Conservation (phyloP, 345 rosid genomes). For the Euclidium syriacum region DNA sequence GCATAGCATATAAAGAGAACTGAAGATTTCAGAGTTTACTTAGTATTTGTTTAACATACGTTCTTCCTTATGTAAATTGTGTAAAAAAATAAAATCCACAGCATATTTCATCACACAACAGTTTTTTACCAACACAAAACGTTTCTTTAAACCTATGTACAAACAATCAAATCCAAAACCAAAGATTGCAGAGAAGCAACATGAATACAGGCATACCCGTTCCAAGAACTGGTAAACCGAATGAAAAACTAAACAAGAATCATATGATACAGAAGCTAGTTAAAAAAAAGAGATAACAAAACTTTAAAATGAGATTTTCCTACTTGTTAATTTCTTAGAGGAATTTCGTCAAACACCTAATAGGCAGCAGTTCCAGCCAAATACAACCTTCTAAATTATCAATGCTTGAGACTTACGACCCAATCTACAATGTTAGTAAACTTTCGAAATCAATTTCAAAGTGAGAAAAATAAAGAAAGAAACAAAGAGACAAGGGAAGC, state of each 20-base stretch:
- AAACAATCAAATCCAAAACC: background rate
- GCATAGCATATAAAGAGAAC: background rate
- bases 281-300: background rate
- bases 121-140: background rate
- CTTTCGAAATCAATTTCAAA: background rate
- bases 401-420: background rate
- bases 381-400: background rate
- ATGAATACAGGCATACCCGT: too few species aligned
- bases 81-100: too few species aligned
- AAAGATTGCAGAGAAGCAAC: too few species aligned
- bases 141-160: background rate
- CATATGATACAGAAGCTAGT: background rate
- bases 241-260: background rate
- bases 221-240: too few species aligned
- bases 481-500: background rate
- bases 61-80: background rate
- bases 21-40: background rate
- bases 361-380: background rate
- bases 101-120: background rate
- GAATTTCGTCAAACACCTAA: conserved; percentile 27
- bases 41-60: background rate
- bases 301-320: background rate
- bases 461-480: background rate
- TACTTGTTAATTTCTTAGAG: background rate
- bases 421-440: background rate